Evolutionary conservation across 495 filamentous ascomycete genomes (phyloP).

Genomic region (Xylaria cubensis): DNA sequence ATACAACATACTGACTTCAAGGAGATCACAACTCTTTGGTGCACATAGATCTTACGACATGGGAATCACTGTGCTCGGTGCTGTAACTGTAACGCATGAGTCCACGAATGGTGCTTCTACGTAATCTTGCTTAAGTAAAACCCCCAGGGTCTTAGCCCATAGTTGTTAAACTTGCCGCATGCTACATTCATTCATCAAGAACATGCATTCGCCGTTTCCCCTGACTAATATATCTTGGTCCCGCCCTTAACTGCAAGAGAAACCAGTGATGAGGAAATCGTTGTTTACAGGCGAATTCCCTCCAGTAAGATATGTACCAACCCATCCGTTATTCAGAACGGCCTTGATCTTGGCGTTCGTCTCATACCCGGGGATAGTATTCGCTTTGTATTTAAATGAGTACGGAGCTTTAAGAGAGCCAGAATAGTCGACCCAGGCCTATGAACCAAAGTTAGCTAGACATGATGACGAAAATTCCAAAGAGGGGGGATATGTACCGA

Average conservation of each 20-base stretch:
- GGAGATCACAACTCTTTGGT: no score
- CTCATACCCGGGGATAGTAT: slow-evolving; percentile 10
- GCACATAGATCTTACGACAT: no score
- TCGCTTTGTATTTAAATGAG: slow-evolving; percentile 15
- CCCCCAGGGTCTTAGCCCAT: neutral
- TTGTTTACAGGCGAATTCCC: neutral
- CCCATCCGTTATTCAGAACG: slow-evolving; percentile 12
- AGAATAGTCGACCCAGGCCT: slow-evolving; percentile 2
- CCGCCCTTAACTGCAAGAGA: neutral
- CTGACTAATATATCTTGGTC: neutral
- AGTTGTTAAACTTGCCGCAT: neutral
- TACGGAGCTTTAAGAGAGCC: neutral
- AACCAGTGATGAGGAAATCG: slow-evolving; percentile 11
- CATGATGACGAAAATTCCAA: neutral
- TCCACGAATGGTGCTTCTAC: neutral
- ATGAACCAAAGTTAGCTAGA: neutral
- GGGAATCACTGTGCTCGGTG: no score
- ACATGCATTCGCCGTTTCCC: neutral
- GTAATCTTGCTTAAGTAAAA: neutral
- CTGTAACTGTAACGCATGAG: no score
- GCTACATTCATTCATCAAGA: neutral
- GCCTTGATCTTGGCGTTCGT: slow-evolving; percentile 4
- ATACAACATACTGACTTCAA: no score
- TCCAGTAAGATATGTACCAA: neutral
- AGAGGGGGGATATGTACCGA: neutral